These are phyloP conservation scores for Heritiera littoralis DNA, from an alignment of 345 rosid genomes.

Conservation along the genomic window DNA sequence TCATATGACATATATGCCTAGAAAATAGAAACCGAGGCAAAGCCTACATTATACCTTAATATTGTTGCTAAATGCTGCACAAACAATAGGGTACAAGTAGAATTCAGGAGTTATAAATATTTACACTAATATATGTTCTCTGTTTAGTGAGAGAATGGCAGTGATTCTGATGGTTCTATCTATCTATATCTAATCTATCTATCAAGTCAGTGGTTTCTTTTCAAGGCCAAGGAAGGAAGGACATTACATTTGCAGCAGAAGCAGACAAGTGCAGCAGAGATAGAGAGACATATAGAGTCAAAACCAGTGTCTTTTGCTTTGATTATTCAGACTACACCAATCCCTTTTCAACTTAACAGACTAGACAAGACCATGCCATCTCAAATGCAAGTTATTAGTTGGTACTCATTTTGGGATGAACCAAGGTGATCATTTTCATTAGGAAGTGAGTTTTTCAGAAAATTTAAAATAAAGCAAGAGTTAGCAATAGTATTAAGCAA, in stretches of 20 bases:
- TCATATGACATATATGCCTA: neutral
- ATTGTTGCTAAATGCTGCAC: too few relatives aligned
- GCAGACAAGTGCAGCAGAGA: too few relatives aligned
- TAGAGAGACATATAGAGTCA: neutral
- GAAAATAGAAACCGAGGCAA: neutral
- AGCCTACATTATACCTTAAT: neutral
- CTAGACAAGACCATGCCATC: neutral
- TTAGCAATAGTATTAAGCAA: too few relatives aligned
- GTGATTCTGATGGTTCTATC: slow-evolving; percentile 54
- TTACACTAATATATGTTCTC: too few relatives aligned
- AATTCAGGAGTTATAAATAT: too few relatives aligned
- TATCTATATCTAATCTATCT: slow-evolving; percentile 24
- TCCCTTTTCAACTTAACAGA: neutral
- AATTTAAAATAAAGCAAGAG: too few relatives aligned
- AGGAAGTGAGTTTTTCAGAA: too few relatives aligned
- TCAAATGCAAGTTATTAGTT: neutral
- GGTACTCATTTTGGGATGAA: neutral
- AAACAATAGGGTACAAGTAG: too few relatives aligned
- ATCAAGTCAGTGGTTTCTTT: slow-evolving; percentile 53
- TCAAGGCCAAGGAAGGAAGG: slow-evolving; percentile 70
- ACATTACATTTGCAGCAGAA: slow-evolving; percentile 27
- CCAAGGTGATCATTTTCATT: too few relatives aligned
- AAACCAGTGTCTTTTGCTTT: slow-evolving; percentile 19
- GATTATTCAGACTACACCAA: slow-evolving; percentile 14
- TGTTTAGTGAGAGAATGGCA: slow-evolving; percentile 31